Conservation (phyloP, 129 eudicot species). For the Saposhnikovia divaricata region DNA sequence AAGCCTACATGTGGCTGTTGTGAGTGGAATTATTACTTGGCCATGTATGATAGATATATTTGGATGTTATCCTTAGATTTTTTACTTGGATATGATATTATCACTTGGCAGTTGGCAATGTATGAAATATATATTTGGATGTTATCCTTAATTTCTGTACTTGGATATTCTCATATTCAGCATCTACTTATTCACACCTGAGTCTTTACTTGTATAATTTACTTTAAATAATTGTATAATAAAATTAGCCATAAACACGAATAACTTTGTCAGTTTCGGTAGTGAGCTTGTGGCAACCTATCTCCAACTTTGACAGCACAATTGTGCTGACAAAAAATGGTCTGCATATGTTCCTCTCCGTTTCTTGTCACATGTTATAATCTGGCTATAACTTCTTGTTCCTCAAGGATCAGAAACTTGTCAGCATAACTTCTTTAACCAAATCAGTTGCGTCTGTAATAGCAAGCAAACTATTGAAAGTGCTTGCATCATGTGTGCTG, state of each 20-base stretch:
- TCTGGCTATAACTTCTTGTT: not conserved
- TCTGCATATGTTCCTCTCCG: not conserved
- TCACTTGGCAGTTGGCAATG: not conserved
- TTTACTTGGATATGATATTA: not conserved
- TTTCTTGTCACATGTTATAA: not conserved
- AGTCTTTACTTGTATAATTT: not conserved
- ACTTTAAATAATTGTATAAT: not conserved
- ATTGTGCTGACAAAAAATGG: not conserved
- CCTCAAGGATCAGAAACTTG: constrained; percentile 1
- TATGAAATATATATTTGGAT: not conserved
- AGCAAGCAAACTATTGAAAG: not conserved
- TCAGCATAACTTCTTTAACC: constrained; percentile 17
- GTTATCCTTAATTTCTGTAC: not conserved
- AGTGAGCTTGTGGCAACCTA: not conserved
- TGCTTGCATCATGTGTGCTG: constrained; percentile 25
- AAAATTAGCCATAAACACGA: not conserved
- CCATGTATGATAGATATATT: not conserved
- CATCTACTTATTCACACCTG: not conserved
- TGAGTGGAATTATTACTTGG: not conserved
- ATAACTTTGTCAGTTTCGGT: not conserved
- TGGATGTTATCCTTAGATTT: not conserved
- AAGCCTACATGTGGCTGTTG: not conserved
- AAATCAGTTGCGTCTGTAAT: not conserved
- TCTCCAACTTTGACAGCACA: not conserved
- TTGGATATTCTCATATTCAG: not conserved